A percentile compares a stretch with the other conserved stretches of the same genome.
Conservation (phyloP, 441 rosid genomes). For the Adansonia madagascariensis region DNA sequence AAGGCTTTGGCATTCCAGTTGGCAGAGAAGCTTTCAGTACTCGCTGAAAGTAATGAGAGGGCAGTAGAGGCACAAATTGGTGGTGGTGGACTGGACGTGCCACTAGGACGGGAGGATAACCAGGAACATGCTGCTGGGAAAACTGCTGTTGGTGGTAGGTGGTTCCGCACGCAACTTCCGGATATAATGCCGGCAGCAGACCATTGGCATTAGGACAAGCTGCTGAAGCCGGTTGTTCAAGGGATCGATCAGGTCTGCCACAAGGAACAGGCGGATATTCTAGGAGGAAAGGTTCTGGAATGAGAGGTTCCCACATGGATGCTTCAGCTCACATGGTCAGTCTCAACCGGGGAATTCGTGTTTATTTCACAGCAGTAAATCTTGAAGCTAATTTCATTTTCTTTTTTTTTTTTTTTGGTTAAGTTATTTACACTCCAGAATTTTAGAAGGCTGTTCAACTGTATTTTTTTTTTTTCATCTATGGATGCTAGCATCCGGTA, state of each 20-base stretch:
- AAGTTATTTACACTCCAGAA: neutral
- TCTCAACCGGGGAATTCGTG: slow-evolving; percentile 60
- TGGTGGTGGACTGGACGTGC: slow-evolving; percentile 64
- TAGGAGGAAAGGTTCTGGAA: slow-evolving; percentile 46
- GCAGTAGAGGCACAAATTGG: slow-evolving; percentile 68
- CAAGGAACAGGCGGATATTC: slow-evolving; percentile 55
- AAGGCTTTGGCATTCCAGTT: slow-evolving; percentile 78
- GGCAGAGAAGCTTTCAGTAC: slow-evolving; percentile 58
- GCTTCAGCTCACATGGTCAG: slow-evolving; percentile 68
- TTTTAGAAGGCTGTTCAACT: neutral
- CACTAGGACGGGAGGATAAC: slow-evolving; percentile 63
- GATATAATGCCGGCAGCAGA: slow-evolving; percentile 48
- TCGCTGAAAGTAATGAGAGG: slow-evolving; percentile 65
- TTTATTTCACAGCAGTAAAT: slow-evolving; percentile 25
- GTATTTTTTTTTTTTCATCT: neutral
- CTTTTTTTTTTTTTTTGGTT: neutral
- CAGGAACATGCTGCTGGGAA: slow-evolving; percentile 57
- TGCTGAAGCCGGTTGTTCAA: slow-evolving; percentile 43
- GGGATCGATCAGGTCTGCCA: slow-evolving; percentile 51
- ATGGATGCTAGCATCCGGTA: neutral
- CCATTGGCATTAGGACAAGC: slow-evolving; percentile 42
- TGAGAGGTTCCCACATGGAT: slow-evolving; percentile 63
- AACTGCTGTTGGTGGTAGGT: slow-evolving; percentile 51
- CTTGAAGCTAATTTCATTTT: neutral
- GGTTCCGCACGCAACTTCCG: slow-evolving; percentile 46